A percentile compares a stretch with the other conserved stretches of the same genome.
These are phyloP conservation scores for Ceratobasidium sp. DNA, from an alignment of 1,284 basidiomycete species.

Conservation along the genomic window DNA sequence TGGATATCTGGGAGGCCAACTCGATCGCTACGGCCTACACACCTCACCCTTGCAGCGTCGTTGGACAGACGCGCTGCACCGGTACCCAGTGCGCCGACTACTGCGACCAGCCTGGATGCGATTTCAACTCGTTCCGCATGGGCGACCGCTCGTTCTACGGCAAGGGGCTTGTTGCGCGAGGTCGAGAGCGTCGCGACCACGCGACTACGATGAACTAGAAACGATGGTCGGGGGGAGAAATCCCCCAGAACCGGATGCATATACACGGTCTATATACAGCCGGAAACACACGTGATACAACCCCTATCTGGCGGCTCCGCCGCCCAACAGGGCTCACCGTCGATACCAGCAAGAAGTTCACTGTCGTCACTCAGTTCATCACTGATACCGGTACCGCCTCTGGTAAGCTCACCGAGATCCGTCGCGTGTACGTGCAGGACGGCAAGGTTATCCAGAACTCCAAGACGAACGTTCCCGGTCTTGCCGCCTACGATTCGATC, in stretches of 20 bases:
- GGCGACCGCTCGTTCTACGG: slow-evolving; percentile 67
- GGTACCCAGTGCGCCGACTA: no score
- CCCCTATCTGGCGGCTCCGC: no score
- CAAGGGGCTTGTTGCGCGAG: no score
- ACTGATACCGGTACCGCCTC: slow-evolving; percentile 61
- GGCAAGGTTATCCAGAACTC: slow-evolving; percentile 68
- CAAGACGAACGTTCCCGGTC: slow-evolving; percentile 56
- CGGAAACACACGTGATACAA: no score
- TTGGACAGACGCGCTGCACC: no score
- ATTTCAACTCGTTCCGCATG: slow-evolving; percentile 52
- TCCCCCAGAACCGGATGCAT: no score
- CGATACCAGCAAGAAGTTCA: slow-evolving; percentile 66
- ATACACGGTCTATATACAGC: no score
- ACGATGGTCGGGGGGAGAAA: no score
- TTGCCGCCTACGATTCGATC: slow-evolving; percentile 53
- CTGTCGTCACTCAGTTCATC: slow-evolving; percentile 71
- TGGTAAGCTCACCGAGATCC: slow-evolving; percentile 66
- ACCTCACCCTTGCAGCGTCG: slow-evolving; percentile 52
- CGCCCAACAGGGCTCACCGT: no score
- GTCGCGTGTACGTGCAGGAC: slow-evolving; percentile 69
- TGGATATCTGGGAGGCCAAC: slow-evolving; percentile 60
- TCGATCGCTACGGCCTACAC: slow-evolving; percentile 64
- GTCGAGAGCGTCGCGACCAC: no score
- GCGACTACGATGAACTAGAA: no score
- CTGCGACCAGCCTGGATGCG: slow-evolving; percentile 17